Percentiles rank a stretch among this genome's conserved stretches.
phyloP scores from a whole-genome alignment of 2,329 filamentous ascomycete species.

The Ceratocystis destructans region DNA sequence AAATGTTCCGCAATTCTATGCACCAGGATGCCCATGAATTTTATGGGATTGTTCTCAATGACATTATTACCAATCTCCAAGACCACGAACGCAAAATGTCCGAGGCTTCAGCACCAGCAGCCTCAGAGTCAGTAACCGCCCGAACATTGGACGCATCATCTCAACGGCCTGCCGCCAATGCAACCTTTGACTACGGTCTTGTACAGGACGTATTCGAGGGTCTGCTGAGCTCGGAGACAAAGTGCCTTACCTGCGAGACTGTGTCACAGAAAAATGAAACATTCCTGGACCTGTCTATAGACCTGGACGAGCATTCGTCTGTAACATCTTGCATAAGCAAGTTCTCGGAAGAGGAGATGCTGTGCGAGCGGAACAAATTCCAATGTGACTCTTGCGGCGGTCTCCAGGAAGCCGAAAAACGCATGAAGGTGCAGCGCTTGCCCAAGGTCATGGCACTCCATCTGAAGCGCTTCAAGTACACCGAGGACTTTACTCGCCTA shows the following conservation, averaged over 20 bases:
- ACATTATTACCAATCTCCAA: conserved; percentile 89
- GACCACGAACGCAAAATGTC: conserved; percentile 43
- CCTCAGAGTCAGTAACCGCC: conserved; percentile 34
- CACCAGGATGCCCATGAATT: conserved; percentile 98
- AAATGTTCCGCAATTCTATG: conserved; percentile 94
- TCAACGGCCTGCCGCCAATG: conserved; percentile 29
- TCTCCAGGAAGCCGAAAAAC: conserved; percentile 91
- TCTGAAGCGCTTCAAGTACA: conserved; percentile 96
- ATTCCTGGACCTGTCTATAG: conserved; percentile 90
- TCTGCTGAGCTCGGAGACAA: conserved; percentile 85
- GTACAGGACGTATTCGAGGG: conserved; percentile 97
- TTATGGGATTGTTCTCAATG: conserved; percentile 84
- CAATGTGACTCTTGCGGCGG: conserved; percentile 96
- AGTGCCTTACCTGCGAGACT: conserved; percentile 91
- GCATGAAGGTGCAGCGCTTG: conserved; percentile 96
- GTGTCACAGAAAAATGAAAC: conserved; percentile 90
- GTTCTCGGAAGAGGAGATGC: conserved; percentile 96
- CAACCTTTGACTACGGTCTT: conserved; percentile 50
- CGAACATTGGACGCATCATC: conserved; percentile 34
- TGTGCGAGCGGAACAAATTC: conserved; percentile 97
- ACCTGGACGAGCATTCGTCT: conserved; percentile 86
- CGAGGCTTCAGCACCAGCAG: conserved; percentile 29
- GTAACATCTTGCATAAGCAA: conserved; percentile 91
- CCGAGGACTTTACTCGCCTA: conserved; percentile 80
- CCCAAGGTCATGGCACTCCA: conserved; percentile 86